Evolutionary conservation across 257 asterid genomes (phyloP).

Genomic region (Hygrophila difformis): DNA sequence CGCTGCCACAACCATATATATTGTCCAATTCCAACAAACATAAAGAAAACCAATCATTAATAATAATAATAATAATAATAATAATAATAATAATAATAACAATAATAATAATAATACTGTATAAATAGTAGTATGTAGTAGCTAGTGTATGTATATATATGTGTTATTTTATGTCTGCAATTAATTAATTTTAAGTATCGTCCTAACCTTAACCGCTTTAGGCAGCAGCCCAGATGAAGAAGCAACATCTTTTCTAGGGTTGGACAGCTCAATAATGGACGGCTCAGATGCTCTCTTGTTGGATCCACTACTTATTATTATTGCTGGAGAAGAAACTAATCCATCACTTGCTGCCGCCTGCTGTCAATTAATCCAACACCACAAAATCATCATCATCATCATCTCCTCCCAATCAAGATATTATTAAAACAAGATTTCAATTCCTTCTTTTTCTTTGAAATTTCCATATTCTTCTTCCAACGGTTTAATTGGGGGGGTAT

Average conservation of each 20-base stretch:
- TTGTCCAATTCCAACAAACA: no score
- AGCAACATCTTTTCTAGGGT: constrained; percentile 44
- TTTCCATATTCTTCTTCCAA: not conserved
- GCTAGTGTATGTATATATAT: no score
- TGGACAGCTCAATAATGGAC: constrained; percentile 42
- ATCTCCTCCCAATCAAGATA: constrained; percentile 9
- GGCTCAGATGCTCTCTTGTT: constrained; percentile 78
- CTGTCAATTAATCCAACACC: no score
- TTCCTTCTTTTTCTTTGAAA: not conserved
- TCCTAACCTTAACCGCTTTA: constrained; percentile 67
- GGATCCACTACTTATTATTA: no score
- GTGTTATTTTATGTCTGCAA: constrained; percentile 26
- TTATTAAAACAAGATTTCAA: no score
- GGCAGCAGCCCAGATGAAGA: constrained; percentile 40
- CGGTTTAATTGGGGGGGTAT: constrained; percentile 40
- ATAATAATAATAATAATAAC: not conserved
- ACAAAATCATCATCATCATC: constrained; percentile 19
- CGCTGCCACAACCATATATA: constrained; percentile 40
- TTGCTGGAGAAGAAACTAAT: constrained; percentile 41
- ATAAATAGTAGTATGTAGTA: not conserved
- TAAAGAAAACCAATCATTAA: constrained; percentile 1
- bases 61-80: not conserved
- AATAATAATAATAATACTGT: not conserved
- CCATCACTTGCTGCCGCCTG: constrained; percentile 55
- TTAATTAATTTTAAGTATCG: no score